Base-by-base conservation (phyloP, 768 basidiomycete genomes). In the Pleurotus salmoneostramineus region DNA sequence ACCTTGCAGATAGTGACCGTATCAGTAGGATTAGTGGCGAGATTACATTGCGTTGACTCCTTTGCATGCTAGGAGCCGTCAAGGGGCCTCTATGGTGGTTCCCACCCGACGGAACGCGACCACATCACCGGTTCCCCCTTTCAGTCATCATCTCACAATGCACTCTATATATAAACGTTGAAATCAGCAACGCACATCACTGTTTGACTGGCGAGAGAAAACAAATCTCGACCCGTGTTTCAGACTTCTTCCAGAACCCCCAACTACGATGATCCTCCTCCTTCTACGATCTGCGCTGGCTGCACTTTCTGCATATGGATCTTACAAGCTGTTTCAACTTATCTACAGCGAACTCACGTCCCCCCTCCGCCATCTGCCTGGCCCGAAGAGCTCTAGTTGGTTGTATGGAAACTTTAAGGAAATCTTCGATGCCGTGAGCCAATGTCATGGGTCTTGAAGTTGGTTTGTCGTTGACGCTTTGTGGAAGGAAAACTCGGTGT, bases 381-480 rank as follows among this genome's bases (percentile, higher is more conserved):
- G 54, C 1, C 54, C 54, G n/a, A 40, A 40, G 40, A 56, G 44
- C 15, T 31, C 54, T 3, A 56, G 54, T 3, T 56, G 54, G 54
- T 21, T 56, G 7, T 56, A 45, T 10, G 54, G 54, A 8, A 56
- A 56, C 44, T 37, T 56, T 17, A 56, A 56, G 40, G 54, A 56
- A 27, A 74, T 85, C 3, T 68, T 66, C 62, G 65, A 77, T 4
- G 75, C 72, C 4, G 82, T 82, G 61, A 33, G 71, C 15, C 11
- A 17, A n/a, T 45, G 11, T 45, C 44, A 3, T 11, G 44, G n/a
- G 17, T 45, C 6, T 17, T 45, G 15, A 15, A 45, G 44, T n/a
- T 6, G 14, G 44, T 6, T n/a, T 3, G 21, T 27, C 44, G 34
- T 12, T 44, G 12, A 37, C n/a, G 7, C 58, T 15, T 34, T 27